Conservation (phyloP, 2,329 filamentous ascomycete genomes). For the Ilyonectria destructans region DNA sequence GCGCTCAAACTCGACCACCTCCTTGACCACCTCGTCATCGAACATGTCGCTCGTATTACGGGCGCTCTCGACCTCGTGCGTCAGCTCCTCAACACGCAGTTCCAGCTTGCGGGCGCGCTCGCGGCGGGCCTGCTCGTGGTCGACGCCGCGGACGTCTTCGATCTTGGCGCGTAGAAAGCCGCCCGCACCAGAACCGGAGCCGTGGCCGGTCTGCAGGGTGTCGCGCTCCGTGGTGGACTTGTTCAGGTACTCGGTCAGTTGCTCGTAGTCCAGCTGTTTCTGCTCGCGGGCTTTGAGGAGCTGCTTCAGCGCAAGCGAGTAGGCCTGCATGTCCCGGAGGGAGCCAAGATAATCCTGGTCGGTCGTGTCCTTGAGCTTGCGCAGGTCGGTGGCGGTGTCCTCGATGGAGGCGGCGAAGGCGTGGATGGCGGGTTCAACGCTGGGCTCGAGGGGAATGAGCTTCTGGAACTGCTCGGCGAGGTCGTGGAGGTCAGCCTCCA, state of each 20-base stretch:
- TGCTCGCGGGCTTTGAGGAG: constrained; percentile 95
- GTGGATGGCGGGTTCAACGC: constrained; percentile 85
- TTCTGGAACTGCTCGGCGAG: constrained; percentile 96
- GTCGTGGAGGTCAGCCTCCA: constrained; percentile 91
- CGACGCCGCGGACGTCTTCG: constrained; percentile 95
- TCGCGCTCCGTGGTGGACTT: constrained; percentile 93
- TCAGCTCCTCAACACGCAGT: constrained; percentile 92
- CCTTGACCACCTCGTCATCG: constrained; percentile 94
- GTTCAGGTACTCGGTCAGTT: constrained; percentile 94
- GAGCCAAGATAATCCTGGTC: constrained; percentile 97
- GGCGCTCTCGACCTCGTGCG: constrained; percentile 88
- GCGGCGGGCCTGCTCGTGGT: constrained; percentile 92
- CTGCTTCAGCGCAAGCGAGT: constrained; percentile 88
- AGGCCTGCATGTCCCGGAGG: constrained; percentile 95
- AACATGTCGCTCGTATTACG: constrained; percentile 93
- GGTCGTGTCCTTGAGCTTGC: constrained; percentile 88
- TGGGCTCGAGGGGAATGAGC: constrained; percentile 90
- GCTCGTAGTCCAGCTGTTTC: constrained; percentile 98
- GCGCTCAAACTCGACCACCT: constrained; percentile 94
- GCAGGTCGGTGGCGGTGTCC: constrained; percentile 85
- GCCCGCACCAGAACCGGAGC: constrained; percentile 77
- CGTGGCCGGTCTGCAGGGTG: constrained; percentile 76
- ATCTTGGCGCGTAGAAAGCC: constrained; percentile 94
- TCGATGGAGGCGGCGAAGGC: constrained; percentile 91
- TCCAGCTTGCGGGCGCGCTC: constrained; percentile 93